These are phyloP conservation scores for Cymodocea nodosa DNA, from an alignment of 116 monocot species.

Conservation along the genomic window DNA sequence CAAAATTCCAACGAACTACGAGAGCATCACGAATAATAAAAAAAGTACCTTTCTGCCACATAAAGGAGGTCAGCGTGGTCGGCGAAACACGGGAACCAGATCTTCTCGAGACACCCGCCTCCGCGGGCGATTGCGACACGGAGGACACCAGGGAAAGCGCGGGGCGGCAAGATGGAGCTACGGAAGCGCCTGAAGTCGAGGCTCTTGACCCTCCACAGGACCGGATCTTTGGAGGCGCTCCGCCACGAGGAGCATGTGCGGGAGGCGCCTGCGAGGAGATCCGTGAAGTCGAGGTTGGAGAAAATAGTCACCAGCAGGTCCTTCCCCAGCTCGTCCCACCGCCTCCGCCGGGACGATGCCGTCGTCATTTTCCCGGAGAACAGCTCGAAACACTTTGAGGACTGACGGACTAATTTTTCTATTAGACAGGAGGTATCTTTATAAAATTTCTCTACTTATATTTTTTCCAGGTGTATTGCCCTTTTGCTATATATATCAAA, in stretches of 20 bases:
- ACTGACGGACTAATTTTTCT: too few species aligned
- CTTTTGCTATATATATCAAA: too few species aligned
- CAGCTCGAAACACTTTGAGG: too few species aligned
- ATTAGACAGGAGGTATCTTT: too few species aligned
- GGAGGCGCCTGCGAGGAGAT: constrained; percentile 34
- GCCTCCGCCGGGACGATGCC: constrained; percentile 2
- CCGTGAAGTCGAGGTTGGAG: constrained; percentile 5
- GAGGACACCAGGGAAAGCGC: constrained; percentile 21
- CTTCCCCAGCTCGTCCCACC: constrained; percentile 19
- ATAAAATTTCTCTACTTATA: too few species aligned
- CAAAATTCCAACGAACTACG: too few species aligned
- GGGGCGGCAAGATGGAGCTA: constrained; percentile 5
- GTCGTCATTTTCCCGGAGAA: not conserved
- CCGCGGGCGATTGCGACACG: constrained; percentile 12
- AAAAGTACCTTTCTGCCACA: constrained; percentile 30
- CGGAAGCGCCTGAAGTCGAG: constrained; percentile 46
- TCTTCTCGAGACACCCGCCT: constrained; percentile 6
- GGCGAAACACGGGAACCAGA: constrained; percentile 42
- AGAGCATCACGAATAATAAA: not conserved
- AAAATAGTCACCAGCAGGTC: constrained; percentile 17
- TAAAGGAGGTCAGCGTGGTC: constrained; percentile 28
- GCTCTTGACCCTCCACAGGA: constrained; percentile 23
- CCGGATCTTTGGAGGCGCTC: constrained; percentile 20
- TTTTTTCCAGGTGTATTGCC: too few species aligned
- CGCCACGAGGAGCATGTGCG: constrained; percentile 49